Evolutionary conservation across 2,329 filamentous ascomycete species (phyloP).

Genomic region (Ophiostoma angusticollis): DNA sequence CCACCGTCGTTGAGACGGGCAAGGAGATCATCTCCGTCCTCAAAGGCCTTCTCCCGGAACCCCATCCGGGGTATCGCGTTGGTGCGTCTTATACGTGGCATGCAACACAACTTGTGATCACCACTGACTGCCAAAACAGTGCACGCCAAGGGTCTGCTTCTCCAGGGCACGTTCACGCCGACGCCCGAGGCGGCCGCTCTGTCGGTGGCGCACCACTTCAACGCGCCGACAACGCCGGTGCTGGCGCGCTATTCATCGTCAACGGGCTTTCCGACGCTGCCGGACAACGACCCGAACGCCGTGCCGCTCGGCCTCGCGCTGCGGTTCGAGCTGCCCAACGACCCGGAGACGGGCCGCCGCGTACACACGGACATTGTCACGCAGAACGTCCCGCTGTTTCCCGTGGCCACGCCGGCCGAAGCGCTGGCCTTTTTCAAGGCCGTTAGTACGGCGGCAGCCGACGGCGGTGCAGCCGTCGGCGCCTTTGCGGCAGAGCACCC

Average conservation of each 20-base stretch:
- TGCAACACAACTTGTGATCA: too few relatives aligned
- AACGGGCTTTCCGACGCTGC: conserved; percentile 36
- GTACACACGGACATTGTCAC: conserved; percentile 43
- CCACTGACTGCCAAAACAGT: conserved; percentile 23
- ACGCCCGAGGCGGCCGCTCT: conserved; percentile 29
- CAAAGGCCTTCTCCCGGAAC: conserved; percentile 25
- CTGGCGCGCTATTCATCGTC: conserved; percentile 38
- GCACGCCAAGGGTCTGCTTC: conserved; percentile 40
- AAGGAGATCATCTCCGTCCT: conserved; percentile 24
- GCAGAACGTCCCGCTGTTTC: conserved; percentile 40
- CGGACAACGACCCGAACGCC: conserved; percentile 33
- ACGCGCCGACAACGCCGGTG: conserved; percentile 28
- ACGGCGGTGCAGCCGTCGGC: conserved; percentile 23
- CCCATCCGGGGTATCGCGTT: conserved; percentile 28
- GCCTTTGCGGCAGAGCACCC: conserved; percentile 33
- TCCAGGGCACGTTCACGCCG: conserved; percentile 40
- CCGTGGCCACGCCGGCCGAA: conserved; percentile 36
- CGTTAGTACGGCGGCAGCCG: conserved; percentile 21
- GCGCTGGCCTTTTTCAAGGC: conserved; percentile 37
- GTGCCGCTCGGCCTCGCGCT: conserved; percentile 36
- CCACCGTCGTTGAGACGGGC: conserved; percentile 25
- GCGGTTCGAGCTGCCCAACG: conserved; percentile 33
- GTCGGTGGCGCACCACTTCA: conserved; percentile 36
- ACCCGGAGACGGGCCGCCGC: conserved; percentile 23
- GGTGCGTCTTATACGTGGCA: conserved; percentile 18